Base-by-base conservation (phyloP, 805 yeast species). In the Nakazawaea pomicola region DNA sequence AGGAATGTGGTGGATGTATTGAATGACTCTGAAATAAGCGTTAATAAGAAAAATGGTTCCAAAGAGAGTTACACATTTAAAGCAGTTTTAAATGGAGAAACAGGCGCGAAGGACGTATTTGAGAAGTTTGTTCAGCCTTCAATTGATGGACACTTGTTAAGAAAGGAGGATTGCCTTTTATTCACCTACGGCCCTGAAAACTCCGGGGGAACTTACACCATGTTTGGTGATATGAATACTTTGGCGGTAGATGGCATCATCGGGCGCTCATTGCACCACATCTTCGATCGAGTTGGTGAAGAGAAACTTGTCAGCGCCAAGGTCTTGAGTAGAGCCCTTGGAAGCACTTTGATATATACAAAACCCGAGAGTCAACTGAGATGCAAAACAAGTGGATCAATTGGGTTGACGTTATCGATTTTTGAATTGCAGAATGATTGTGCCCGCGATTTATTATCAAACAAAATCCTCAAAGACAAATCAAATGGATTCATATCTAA, bases 161-260 rank as follows among this genome's bases (percentile, higher is more conserved):
- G 62, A 3, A 49, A 48, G 3, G 63, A 61, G 15, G 78, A 74
- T 47, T 62, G 68, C 16, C 55, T 68, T 7, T 48, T 73, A 23
- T 69, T 75, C 48, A 64, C 77, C 0, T 49, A 76, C 49, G 81
- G 81, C 1, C 74, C 80, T 25, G 68, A 79, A 0, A 73, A 72
- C 27, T 64, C 75, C 5, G 80, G 80, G 2, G 75, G 75, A 46
- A 58, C 65, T 9, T 59, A 55, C 43, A 56, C 72, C 1, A 46
- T 68, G 4, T 61, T 66, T 44, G 66, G 70, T 20, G 55, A 57
- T 43, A 54, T 41, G 10, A 33, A 23, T n/a, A n/a, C 18, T 4
- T 10, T 43, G 16, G 46, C 41, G 4, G 32, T 33, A 5, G 41
- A 49, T 11, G 58, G 57, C 6, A 20, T 53, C 19, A 41, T 44